These are phyloP conservation scores for Fennellomyces sp. DNA, from an alignment of 371 early-diverging fungal genomes.

Conservation along the genomic window DNA sequence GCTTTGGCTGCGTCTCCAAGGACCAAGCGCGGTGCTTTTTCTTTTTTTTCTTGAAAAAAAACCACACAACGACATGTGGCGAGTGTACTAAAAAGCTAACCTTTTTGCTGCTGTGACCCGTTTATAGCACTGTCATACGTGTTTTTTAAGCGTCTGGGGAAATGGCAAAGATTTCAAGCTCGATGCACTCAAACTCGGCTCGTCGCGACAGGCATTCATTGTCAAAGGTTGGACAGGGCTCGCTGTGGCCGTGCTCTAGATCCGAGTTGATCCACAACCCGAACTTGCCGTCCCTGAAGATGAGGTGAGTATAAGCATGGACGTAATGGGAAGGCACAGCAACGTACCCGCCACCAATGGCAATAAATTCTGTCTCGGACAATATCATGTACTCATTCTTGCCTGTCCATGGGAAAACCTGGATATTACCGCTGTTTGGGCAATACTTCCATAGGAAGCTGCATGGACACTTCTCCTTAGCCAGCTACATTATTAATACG, in stretches of 20 bases:
- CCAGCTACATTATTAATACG: not conserved
- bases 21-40: no score
- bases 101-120: no score
- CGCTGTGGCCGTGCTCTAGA: conserved; percentile 84
- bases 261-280: conserved; percentile 92
- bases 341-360: conserved; percentile 88
- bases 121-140: no score
- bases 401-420: conserved; percentile 82
- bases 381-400: conserved; percentile 89
- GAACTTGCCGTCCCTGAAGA: conserved; percentile 75
- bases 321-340: not conserved
- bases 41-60: no score
- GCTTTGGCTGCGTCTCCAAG: no score
- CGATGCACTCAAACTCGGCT: conserved; percentile 39
- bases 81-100: no score
- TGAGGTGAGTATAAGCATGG: not conserved
- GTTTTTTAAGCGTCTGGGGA: conserved; percentile 13
- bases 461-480: not conserved
- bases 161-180: conserved; percentile 28
- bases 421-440: conserved; percentile 28
- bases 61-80: no score
- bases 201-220: conserved; percentile 68
- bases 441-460: conserved; percentile 45
- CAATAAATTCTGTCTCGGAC: conserved; percentile 81
- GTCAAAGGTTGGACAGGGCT: conserved; percentile 84